These are phyloP conservation scores for Lasiosphaeriaceae sp. DNA, from an alignment of 495 filamentous ascomycete genomes.

Conservation along the genomic window DNA sequence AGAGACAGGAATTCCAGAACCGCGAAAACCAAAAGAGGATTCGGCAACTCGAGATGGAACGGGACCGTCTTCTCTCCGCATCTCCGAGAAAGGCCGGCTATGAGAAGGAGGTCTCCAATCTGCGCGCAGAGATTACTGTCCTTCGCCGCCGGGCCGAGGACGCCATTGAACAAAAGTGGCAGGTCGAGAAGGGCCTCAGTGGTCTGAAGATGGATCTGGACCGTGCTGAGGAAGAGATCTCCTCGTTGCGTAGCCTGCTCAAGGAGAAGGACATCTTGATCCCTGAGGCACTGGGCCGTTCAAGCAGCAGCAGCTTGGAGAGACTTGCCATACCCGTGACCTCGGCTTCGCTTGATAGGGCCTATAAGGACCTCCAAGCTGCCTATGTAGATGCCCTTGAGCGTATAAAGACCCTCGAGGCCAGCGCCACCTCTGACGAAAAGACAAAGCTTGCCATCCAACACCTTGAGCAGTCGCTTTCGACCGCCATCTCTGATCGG, in stretches of 20 bases:
- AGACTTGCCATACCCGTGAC: constrained; percentile 39
- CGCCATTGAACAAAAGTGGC: constrained; percentile 92
- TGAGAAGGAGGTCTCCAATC: constrained; percentile 69
- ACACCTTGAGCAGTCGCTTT: constrained; percentile 60
- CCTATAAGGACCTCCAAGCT: constrained; percentile 74
- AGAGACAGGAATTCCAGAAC: constrained; percentile 77
- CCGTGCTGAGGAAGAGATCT: constrained; percentile 88
- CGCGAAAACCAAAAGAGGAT: constrained; percentile 76
- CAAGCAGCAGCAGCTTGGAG: constrained; percentile 29
- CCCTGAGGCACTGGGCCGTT: constrained; percentile 50
- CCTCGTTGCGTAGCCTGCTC: constrained; percentile 71
- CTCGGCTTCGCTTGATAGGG: constrained; percentile 70
- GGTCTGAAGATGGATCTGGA: constrained; percentile 97
- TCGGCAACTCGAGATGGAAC: constrained; percentile 69
- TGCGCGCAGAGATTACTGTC: constrained; percentile 79
- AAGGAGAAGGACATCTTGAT: constrained; percentile 82
- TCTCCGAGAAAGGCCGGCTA: constrained; percentile 74
- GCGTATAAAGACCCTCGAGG: constrained; percentile 54
- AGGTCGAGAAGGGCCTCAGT: constrained; percentile 88
- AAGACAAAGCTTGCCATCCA: constrained; percentile 56
- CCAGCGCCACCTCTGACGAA: constrained; percentile 37
- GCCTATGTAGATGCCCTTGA: constrained; percentile 51
- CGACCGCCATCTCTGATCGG: constrained; percentile 65
- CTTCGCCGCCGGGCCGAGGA: constrained; percentile 89
- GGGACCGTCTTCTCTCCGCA: constrained; percentile 63